Percentiles rank a stretch among this genome's conserved stretches.
phyloP scores from a whole-genome alignment of 2,329 filamentous ascomycete genomes.

The Keithomyces neogunnii region DNA sequence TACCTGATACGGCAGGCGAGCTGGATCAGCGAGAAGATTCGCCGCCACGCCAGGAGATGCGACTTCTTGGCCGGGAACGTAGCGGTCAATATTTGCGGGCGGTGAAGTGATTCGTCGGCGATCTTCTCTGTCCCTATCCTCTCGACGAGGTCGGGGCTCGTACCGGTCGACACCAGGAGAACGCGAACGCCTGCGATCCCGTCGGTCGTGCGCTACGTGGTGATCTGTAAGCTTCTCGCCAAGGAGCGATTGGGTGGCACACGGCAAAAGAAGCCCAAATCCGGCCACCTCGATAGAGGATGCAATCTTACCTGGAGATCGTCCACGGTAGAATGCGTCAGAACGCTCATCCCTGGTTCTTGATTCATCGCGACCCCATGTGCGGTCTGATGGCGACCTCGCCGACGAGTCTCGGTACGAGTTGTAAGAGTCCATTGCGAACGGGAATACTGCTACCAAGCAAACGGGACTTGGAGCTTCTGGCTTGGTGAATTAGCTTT shows the following conservation, averaged over 20 bases:
- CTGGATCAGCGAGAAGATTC: conserved; percentile 66
- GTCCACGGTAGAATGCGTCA: conserved; percentile 56
- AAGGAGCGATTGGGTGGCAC: too few species aligned
- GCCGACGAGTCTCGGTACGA: conserved; percentile 43
- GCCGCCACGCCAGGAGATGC: conserved; percentile 33
- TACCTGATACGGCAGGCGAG: conserved; percentile 68
- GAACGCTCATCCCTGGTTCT: conserved; percentile 43
- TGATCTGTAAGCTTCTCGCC: background rate
- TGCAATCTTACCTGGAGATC: conserved; percentile 58
- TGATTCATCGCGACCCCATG: conserved; percentile 45
- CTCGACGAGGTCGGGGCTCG: conserved; percentile 61
- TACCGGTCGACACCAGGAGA: conserved; percentile 71
- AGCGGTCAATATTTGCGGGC: conserved; percentile 71
- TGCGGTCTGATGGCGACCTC: conserved; percentile 45
- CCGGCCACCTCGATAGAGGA: background rate
- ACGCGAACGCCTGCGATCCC: conserved; percentile 56
- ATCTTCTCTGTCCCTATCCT: conserved; percentile 58
- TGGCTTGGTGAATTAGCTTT: background rate
- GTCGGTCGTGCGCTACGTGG: conserved; percentile 34
- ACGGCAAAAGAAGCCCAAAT: too few species aligned
- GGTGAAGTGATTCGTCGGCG: conserved; percentile 53
- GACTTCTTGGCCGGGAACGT: conserved; percentile 66
- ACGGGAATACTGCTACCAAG: background rate
- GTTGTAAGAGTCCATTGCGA: conserved; percentile 44
- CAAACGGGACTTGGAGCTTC: background rate